These are phyloP conservation scores for Exophiala lecanii-corni DNA, from an alignment of 2,329 filamentous ascomycete species.

Conservation along the genomic window DNA sequence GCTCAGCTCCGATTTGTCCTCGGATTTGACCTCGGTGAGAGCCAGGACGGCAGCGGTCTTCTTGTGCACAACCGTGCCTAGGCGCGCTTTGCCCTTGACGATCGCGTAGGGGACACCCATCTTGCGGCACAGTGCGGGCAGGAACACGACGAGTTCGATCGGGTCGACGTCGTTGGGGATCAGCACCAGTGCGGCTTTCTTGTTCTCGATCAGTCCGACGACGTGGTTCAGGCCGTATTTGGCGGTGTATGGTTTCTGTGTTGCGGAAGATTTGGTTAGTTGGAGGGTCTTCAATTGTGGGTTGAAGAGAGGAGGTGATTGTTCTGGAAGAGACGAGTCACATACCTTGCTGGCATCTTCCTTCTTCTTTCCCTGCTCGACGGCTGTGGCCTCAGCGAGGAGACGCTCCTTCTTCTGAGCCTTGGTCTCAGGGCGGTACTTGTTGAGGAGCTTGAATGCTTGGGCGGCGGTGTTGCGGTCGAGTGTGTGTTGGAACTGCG, in stretches of 20 bases:
- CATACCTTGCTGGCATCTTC: slow-evolving; percentile 88
- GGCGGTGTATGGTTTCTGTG: slow-evolving; percentile 87
- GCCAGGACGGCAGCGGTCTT: slow-evolving; percentile 98
- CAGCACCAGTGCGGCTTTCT: slow-evolving; percentile 97
- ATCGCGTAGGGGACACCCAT: slow-evolving; percentile 99
- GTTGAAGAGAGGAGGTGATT: too few species aligned
- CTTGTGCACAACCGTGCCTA: slow-evolving; percentile 99
- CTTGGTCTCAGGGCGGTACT: slow-evolving; percentile 99
- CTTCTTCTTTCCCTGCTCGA: slow-evolving; percentile 99
- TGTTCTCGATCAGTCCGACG: slow-evolving; percentile 95
- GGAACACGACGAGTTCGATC: slow-evolving; percentile 98
- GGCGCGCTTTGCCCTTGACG: slow-evolving; percentile 98
- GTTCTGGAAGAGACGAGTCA: not conserved
- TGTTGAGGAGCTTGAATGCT: slow-evolving; percentile 99
- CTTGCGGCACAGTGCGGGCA: slow-evolving; percentile 98
- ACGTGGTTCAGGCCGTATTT: slow-evolving; percentile 99
- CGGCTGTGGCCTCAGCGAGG: slow-evolving; percentile 93
- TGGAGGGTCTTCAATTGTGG: too few species aligned
- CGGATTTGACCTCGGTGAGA: slow-evolving; percentile 90
- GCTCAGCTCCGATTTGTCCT: slow-evolving; percentile 97
- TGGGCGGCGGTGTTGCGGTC: slow-evolving; percentile 96
- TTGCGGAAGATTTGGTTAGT: too few species aligned
- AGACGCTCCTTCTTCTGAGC: slow-evolving; percentile 99
- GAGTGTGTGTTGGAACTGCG: slow-evolving; percentile 96
- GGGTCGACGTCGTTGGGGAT: slow-evolving; percentile 99